phyloP scores from a whole-genome alignment of 2,329 filamentous ascomycete species.

The Diaporthe velutina region DNA sequence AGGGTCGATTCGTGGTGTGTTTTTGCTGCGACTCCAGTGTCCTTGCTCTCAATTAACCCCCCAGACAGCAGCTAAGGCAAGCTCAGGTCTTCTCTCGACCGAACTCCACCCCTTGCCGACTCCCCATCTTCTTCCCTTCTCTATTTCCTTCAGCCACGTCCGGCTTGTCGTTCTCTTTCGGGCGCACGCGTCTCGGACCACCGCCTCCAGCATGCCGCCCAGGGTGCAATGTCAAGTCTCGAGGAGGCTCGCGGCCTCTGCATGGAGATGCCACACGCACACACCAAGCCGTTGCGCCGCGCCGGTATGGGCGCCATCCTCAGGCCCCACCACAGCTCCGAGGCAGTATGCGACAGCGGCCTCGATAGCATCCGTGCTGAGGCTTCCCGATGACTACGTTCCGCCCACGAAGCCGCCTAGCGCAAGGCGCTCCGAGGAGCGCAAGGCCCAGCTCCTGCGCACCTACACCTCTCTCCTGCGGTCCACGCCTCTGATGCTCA shows the following conservation, averaged over 20 bases:
- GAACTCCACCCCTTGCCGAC: background rate
- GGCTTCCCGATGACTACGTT: conserved; percentile 60
- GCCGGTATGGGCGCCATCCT: background rate
- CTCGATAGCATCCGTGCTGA: conserved; percentile 42
- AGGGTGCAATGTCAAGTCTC: conserved; percentile 36
- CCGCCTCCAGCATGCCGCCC: conserved; percentile 34
- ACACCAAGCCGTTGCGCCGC: conserved; percentile 29
- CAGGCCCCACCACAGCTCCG: conserved; percentile 13
- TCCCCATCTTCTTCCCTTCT: background rate
- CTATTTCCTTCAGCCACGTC: background rate
- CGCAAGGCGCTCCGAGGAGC: conserved; percentile 85
- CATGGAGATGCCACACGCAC: conserved; percentile 21
- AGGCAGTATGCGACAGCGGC: conserved; percentile 46
- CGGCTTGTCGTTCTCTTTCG: background rate
- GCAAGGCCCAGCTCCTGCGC: conserved; percentile 89
- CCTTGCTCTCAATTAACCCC: background rate
- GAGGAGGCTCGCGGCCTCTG: conserved; percentile 32
- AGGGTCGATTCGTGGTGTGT: background rate
- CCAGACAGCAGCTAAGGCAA: background rate
- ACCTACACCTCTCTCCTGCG: conserved; percentile 90
- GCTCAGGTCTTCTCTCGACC: background rate
- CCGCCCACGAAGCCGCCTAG: conserved; percentile 87
- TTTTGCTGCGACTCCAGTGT: background rate
- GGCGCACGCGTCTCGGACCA: background rate
- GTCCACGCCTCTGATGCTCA: conserved; percentile 84